These are phyloP conservation scores for Cyberlindnera veronae DNA, from an alignment of 805 yeast species.

Conservation along the genomic window DNA sequence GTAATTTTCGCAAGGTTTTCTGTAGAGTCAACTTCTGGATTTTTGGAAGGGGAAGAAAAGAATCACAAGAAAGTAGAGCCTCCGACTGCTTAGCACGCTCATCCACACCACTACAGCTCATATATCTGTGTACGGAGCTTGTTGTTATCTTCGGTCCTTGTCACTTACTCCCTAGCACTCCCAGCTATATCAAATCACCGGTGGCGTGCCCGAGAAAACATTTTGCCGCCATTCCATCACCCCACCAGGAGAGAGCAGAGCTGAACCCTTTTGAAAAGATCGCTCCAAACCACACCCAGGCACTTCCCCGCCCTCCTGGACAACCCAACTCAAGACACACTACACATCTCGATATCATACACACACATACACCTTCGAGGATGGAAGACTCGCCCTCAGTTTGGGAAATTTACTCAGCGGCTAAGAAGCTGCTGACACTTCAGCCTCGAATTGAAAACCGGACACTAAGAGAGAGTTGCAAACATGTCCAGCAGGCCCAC, in stretches of 20 bases:
- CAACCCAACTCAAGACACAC: neutral
- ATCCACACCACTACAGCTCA: neutral
- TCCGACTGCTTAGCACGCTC: neutral
- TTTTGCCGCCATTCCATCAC: too few species aligned
- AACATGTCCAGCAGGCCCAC: slow-evolving; percentile 15
- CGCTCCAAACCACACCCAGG: neutral
- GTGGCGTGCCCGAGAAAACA: too few species aligned
- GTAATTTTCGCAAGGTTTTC: neutral
- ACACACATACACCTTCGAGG: neutral
- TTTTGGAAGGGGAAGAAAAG: slow-evolving; percentile 1
- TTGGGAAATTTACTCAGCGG: slow-evolving; percentile 33
- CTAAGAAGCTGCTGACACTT: slow-evolving; percentile 28
- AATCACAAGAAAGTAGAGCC: neutral
- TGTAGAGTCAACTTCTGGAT: slow-evolving; percentile 5
- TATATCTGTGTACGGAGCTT: too few species aligned
- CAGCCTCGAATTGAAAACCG: slow-evolving; percentile 33
- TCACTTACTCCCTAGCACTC: too few species aligned
- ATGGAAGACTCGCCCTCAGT: slow-evolving; percentile 26
- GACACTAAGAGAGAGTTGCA: slow-evolving; percentile 27
- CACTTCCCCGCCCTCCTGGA: neutral
- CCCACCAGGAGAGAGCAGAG: neutral
- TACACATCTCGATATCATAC: neutral
- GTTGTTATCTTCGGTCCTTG: too few species aligned
- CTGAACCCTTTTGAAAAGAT: neutral
- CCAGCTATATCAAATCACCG: too few species aligned